phyloP scores from a whole-genome alignment of 1,284 basidiomycete species.

The Irpex sp. region DNA sequence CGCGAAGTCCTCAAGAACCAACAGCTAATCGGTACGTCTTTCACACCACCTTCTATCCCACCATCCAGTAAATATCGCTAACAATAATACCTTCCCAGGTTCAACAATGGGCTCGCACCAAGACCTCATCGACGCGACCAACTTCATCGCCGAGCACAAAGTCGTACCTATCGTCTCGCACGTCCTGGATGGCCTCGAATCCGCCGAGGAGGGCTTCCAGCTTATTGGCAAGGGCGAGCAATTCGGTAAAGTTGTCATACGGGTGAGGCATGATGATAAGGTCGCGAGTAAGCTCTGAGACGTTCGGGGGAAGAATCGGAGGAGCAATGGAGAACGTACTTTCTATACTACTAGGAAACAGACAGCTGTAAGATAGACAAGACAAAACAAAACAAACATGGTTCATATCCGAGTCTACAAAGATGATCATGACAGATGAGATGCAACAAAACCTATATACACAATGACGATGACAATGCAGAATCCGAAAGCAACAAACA shows the following conservation, averaged over 20 bases:
- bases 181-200: conserved; percentile 66
- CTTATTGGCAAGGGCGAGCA: conserved; percentile 58
- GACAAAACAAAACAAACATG: background rate
- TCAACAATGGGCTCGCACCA: conserved; percentile 84
- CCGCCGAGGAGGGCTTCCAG: conserved; percentile 69
- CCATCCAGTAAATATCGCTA: background rate
- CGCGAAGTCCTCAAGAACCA: conserved; percentile 77
- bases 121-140: conserved; percentile 71
- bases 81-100: conserved; percentile 35
- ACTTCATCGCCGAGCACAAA: conserved; percentile 64
- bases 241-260: conserved; percentile 76
- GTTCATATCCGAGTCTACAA: background rate
- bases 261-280: conserved; percentile 22
- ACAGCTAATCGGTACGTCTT: conserved; percentile 61
- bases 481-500: background rate
- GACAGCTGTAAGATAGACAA: background rate
- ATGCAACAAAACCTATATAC: background rate
- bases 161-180: conserved; percentile 77
- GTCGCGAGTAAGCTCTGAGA: conserved; percentile 3
- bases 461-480: background rate
- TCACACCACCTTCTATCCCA: background rate
- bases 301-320: too few species aligned
- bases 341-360: background rate
- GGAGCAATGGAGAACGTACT: background rate
- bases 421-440: background rate